These are phyloP conservation scores for Nakazawaea wyomingensis DNA, from an alignment of 805 yeast genomes.

Conservation along the genomic window DNA sequence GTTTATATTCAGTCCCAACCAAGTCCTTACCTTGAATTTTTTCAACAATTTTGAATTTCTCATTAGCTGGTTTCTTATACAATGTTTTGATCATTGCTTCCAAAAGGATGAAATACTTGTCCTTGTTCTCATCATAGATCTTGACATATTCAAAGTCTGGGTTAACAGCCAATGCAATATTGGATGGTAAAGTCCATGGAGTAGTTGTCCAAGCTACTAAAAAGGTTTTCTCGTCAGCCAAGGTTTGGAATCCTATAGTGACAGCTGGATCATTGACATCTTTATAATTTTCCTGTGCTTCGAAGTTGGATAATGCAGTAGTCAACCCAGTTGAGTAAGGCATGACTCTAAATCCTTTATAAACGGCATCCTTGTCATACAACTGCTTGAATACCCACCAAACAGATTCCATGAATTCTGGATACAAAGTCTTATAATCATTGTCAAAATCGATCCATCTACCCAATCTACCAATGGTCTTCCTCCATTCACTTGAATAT, in stretches of 20 bases:
- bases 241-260: slow-evolving; percentile 80
- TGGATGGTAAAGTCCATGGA: slow-evolving; percentile 98
- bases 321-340: slow-evolving; percentile 98
- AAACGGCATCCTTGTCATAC: slow-evolving; percentile 80
- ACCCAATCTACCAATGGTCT: slow-evolving; percentile 89
- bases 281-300: slow-evolving; percentile 97
- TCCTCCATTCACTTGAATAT: slow-evolving; percentile 92
- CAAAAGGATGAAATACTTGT: slow-evolving; percentile 73
- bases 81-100: slow-evolving; percentile 78
- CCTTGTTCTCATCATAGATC: slow-evolving; percentile 83
- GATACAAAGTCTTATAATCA: slow-evolving; percentile 95
- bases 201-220: slow-evolving; percentile 99
- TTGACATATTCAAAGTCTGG: slow-evolving; percentile 89
- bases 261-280: slow-evolving; percentile 97
- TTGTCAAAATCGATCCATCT: slow-evolving; percentile 99
- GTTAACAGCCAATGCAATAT: slow-evolving; percentile 86
- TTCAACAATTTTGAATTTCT: slow-evolving; percentile 78
- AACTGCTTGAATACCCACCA: slow-evolving; percentile 98
- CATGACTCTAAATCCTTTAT: slow-evolving; percentile 96
- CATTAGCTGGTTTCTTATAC: slow-evolving; percentile 92
- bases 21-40: slow-evolving; percentile 75
- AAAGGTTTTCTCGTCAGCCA: slow-evolving; percentile 74
- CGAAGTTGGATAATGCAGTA: slow-evolving; percentile 94
- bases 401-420: slow-evolving; percentile 93
- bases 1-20: slow-evolving; percentile 74